Conservation (phyloP, 2,329 filamentous ascomycete species). For the Monilinia polystroma region DNA sequence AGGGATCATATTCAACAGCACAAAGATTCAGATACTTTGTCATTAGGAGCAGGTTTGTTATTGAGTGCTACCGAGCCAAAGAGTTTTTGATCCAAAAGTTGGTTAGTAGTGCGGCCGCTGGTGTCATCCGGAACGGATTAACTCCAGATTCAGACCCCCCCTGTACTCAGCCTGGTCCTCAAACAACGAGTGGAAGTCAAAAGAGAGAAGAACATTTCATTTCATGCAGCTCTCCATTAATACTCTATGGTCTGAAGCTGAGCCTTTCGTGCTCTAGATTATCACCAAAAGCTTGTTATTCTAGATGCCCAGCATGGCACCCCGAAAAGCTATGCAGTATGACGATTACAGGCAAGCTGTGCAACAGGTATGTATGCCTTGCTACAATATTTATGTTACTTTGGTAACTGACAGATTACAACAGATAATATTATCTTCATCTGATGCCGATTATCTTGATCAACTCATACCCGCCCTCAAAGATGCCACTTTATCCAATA, state of each 20-base stretch:
- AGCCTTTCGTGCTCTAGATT: conserved; percentile 2
- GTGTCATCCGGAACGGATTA: background rate
- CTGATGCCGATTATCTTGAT: conserved; percentile 91
- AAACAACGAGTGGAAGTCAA: conserved; percentile 1
- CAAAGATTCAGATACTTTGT: background rate
- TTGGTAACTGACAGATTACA: background rate
- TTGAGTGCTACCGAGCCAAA: background rate
- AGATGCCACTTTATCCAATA: conserved; percentile 76
- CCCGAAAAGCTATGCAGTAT: conserved; percentile 37
- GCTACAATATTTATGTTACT: background rate
- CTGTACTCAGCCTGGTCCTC: conserved; percentile 12
- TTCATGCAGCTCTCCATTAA: conserved; percentile 3
- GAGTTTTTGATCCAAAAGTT: background rate
- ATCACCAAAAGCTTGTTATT: background rate
- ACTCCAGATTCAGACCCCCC: background rate
- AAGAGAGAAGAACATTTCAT: background rate
- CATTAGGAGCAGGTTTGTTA: background rate
- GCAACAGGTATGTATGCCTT: conserved; percentile 37
- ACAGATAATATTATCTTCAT: conserved; percentile 88
- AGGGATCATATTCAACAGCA: background rate
- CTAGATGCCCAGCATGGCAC: conserved; percentile 26
- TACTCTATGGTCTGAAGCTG: background rate
- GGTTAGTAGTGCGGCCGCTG: background rate
- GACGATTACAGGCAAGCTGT: conserved; percentile 39
- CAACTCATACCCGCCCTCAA: conserved; percentile 92